A percentile compares a stretch with the other conserved stretches of the same genome.
phyloP scores from a whole-genome alignment of 352 stramenopile species.

The Pythium dissimile region DNA sequence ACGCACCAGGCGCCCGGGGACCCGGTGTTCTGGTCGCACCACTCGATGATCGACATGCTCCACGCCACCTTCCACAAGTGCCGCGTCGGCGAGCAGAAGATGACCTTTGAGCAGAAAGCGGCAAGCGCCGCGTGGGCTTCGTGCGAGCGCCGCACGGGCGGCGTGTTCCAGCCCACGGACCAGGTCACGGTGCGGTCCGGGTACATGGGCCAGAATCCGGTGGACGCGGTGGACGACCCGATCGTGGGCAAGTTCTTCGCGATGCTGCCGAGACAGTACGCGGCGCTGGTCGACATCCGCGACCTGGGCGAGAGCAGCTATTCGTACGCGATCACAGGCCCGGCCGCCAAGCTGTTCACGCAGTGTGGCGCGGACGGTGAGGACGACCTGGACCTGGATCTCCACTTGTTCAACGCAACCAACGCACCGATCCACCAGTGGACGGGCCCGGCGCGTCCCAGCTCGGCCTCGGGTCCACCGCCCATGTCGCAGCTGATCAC shows the following conservation, averaged over 20 bases:
- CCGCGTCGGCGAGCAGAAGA: conserved; percentile 32
- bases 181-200: conserved; percentile 41
- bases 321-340: conserved; percentile 26
- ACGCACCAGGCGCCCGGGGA: conserved; percentile 45
- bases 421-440: no score
- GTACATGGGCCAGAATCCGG: conserved; percentile 27
- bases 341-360: conserved; percentile 15
- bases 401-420: no score
- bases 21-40: conserved; percentile 77
- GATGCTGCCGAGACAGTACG: conserved; percentile 13
- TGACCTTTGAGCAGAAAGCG: conserved; percentile 51
- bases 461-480: no score
- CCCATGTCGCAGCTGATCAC: no score
- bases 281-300: conserved; percentile 13
- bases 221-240: conserved; percentile 6
- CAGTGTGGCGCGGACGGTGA: conserved; percentile 1
- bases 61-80: conserved; percentile 76
- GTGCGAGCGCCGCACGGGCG: conserved; percentile 34
- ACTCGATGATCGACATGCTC: conserved; percentile 63
- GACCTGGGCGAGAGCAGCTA: conserved; percentile 28
- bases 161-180: conserved; percentile 39
- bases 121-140: conserved; percentile 43
- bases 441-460: no score
- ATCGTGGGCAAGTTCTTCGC: conserved; percentile 9
- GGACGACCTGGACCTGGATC: neutral